Evolutionary conservation across 2,329 filamentous ascomycete species (phyloP).

Genomic region (Talaromyces verruculosus): DNA sequence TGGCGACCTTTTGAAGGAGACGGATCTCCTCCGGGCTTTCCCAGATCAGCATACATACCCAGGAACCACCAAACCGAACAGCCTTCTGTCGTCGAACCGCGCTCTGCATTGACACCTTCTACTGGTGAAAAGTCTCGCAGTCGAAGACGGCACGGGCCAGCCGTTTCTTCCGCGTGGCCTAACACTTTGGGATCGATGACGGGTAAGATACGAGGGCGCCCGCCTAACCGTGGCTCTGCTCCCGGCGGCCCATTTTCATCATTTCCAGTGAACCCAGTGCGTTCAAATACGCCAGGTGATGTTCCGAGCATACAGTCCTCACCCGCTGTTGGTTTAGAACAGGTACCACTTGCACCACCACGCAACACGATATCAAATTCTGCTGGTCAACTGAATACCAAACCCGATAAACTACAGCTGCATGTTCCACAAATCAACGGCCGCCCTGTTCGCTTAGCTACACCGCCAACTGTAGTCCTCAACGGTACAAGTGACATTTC

Average conservation of each 20-base stretch:
- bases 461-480: conserved; percentile 42
- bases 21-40: conserved; percentile 68
- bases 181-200: conserved; percentile 61
- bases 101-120: conserved; percentile 70
- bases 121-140: conserved; percentile 44
- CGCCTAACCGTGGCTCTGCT: conserved; percentile 69
- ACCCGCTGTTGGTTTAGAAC: conserved; percentile 47
- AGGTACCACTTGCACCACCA: conserved; percentile 29
- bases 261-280: conserved; percentile 62
- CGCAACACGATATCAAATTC: conserved; percentile 7
- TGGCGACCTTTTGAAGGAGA: conserved; percentile 55
- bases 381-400: conserved; percentile 1
- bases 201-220: conserved; percentile 75
- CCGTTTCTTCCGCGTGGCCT: conserved; percentile 88
- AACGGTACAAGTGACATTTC: conserved; percentile 34
- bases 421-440: conserved; percentile 44
- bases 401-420: conserved; percentile 19
- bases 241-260: conserved; percentile 68
- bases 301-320: conserved; percentile 40
- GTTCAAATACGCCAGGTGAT: conserved; percentile 47
- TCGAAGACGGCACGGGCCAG: conserved; percentile 71
- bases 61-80: conserved; percentile 36
- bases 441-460: conserved; percentile 44
- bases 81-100: conserved; percentile 56
- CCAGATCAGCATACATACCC: conserved; percentile 75